Base-by-base conservation (phyloP, 768 basidiomycete species). In the Tephrocybe sp. region DNA sequence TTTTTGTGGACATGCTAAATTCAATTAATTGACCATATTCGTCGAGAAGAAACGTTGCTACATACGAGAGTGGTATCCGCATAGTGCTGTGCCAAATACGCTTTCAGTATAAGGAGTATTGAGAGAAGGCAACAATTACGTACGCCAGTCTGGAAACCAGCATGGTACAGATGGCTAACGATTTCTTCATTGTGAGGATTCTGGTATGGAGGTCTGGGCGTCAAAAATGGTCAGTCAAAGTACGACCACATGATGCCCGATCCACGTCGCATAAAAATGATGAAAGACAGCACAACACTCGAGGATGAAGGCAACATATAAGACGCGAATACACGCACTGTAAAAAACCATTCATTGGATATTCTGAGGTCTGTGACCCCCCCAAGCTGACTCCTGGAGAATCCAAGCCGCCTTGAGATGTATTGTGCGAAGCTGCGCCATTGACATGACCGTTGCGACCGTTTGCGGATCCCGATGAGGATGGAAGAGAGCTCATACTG, bases 71-170 rank as follows among this genome's bases (percentile, higher is more conserved):
- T 72, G 34, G 86, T 89, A 67, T 92, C 90, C 49, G 89, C 80
- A 61, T 90, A 91, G 68, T 90, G 87, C 89, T 91, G 63, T 45
- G 51, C 51, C 47, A 51, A 27, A 52, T 39, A 52, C 38, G 38
- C 41, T 46, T 39, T 54, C 41, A 30, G 45, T 46, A 44, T 43
- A 54, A 21, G 9, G 39, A 30, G 38, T 28, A 51, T 45, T 35
- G 44, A 21, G 37, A 31, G 37, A 36, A 36, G 36, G 12, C 27
- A 54, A 25, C 11, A n/a, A n/a, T n/a, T n/a, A 44, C 89, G 67
- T 72, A 91, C 88, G 62, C 90, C 87, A 46, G 83, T 84, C 63
- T 89, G 85, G 65, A 92, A 92, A 30, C 88, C 89, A 49, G 86
- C 74, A 56, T 86, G 82, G 67, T 87, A 90, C 56, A 92, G 67